Evolutionary conservation across 202 grass and related monocot genomes (phyloP), one percentile per base, ranked within the genome.

Genomic region (Sporobolus alterniflorus): DNA sequence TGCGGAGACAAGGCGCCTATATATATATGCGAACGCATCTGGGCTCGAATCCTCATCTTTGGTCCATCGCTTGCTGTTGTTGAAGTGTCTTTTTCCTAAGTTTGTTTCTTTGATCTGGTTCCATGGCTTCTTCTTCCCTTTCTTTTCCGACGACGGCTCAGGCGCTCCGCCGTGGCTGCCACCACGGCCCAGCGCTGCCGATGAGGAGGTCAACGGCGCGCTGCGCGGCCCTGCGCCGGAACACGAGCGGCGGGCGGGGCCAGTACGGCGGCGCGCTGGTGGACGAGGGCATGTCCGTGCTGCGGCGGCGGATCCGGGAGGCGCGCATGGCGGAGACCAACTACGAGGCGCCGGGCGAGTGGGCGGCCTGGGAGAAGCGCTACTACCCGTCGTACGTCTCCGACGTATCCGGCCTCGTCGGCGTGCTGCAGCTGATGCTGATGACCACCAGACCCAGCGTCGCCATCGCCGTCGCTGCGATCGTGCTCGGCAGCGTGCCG

Each of bases 291-390:
- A 94, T 98, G 95, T 33, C 81, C 20, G 86, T 83, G 81, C 95
- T 98, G 15, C 79, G 86, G 67, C 88, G 82, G 39, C 59, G 95
- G 69, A 89, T 94, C 72, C 66, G 86, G 36, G 88, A 98, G 74
- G 78, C 70, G 32, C 73, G 85, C 18, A 85, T 80, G 80, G 80
- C 25, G 17, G 92, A 94, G 84, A 73, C 22, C 11, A 89, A 84
- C 72, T 82, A 77, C 76, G 95, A 94, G 74, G 87, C 77, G 34
- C 90, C 90, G 28, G 11, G 62, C 14, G 74, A 44, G 46, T 98
- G 95, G 94, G 87, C 88, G 73, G 74, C 67, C 29, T 97, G 94
- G 94, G 94, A 97, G 88, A 92, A 88, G 83, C 69, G 76, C 1
- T 92, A 84, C 82, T 89, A 94, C 67, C 55, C 67, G 34, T 86